Base-by-base conservation (phyloP, 2,329 filamentous ascomycete genomes). In the Huntiella decipiens region DNA sequence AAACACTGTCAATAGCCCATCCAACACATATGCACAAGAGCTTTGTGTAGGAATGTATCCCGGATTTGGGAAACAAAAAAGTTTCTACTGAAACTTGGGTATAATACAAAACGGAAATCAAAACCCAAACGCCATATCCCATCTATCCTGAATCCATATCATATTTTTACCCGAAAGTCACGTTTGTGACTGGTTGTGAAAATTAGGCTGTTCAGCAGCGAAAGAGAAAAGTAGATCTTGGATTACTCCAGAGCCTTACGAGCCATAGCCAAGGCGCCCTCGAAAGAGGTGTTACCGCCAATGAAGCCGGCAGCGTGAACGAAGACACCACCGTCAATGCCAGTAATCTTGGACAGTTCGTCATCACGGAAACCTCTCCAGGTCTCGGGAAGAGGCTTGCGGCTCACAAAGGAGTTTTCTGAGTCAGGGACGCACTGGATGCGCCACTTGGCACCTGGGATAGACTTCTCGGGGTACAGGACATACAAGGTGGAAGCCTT, bases 251-350 rank as follows among this genome's bases (percentile, higher is more conserved):
- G 64, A 2, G 82, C 80, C 68, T 82, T 84, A 60, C 71, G 64
- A 4, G 87, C 86, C 85, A 96, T 93, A 48, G 77, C 75, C 59
- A 84, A 72, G 19, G 77, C 87, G 28, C 91, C 91, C 51, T 93
- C 84, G 56, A 82, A 91, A 0, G 82, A 92, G 69, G 82, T 80
- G 63, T 95, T 92, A 2, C 91, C 91, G 13, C 91, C 91, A 57
- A 96, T 96, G 64, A 98, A 98, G 22, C 91, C 91, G 45, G 81
- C 79, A 3, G 87, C 87, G 60, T 98, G 91, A 28, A 95, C 82
- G 60, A 98, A 98, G 22, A 98, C 79, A 51, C 83, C 79, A 5
- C 87, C 84, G 4, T 67, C 66, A 22, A 85, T 67, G 33, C 78
- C 77, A 17, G 72, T 65, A 12, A 86, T 69, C 54, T 73, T 71